Base-by-base conservation (phyloP, 164 flowering plant genomes). In the Hamamelis virginiana region DNA sequence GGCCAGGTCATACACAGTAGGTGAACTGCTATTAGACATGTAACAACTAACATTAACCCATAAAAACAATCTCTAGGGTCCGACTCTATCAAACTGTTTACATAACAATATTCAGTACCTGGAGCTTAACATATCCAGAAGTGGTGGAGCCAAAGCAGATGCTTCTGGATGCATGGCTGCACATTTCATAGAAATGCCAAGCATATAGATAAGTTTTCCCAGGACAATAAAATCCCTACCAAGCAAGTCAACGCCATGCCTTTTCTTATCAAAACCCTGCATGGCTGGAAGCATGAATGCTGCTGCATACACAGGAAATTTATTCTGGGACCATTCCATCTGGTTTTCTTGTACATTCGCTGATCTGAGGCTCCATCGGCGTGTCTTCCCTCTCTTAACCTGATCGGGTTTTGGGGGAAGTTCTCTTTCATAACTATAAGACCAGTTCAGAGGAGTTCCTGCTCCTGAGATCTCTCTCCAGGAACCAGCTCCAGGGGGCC, bases 261-360 rank as follows among this genome's bases (percentile, higher is more conserved):
- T 83, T 82, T 80, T 95, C 85, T 84, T 92, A 78, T 95, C 99
- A 83, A 84, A 92, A 27, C 90, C 97, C 75, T 87, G 83, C 99
- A 95, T 92, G 28, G 89, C 91, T 48, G 99, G 99, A 67, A 95
- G 99, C 97, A 95, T 92, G 78, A 95, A 95, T 25, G 95, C 98
- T 28, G 99, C 98, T 44, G 97, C 96, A 85, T 91, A 89, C 50
- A 85, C 64, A 27, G 97, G 98, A 72, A 92, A 95, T 47, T 79
- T 87, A 67, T 95, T 95, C 70, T 81, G 86, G 51, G 94, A 80
- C 81, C 77, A 69, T 33, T 86, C 94, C 21, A 69, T 27, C 60
- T 74, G 85, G 67, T 68, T 77, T 57, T 83, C 85, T 64, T 65
- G 83, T 52, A 61, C 25, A 66, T 72, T 77, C 23, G 76, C 26